Conservation (phyloP, 208 protist genomes). For the Blastocrithidia nonstop region DNA sequence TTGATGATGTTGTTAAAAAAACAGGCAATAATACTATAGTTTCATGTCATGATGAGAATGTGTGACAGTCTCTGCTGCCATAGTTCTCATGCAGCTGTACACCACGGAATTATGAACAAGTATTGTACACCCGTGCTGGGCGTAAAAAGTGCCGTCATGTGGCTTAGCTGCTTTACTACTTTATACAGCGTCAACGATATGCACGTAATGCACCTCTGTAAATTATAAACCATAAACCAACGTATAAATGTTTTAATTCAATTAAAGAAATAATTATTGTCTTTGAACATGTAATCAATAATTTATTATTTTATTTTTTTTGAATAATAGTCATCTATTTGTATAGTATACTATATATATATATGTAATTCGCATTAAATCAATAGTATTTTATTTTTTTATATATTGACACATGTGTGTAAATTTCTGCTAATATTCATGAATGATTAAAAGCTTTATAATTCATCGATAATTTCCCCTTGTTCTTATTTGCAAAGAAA, state of each 20-base stretch:
- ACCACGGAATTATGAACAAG: slow-evolving; percentile 27
- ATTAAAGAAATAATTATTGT: too few species aligned
- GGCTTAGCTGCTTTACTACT: slow-evolving; percentile 54
- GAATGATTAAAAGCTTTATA: not conserved
- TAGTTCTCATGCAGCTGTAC: slow-evolving; percentile 41
- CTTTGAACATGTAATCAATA: not conserved
- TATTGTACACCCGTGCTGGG: slow-evolving; percentile 20
- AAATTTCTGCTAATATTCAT: not conserved
- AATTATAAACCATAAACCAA: too few species aligned
- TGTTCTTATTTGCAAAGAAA: too few species aligned
- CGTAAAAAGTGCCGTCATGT: slow-evolving; percentile 54
- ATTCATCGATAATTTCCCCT: not conserved
- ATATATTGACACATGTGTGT: not conserved
- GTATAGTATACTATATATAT: not conserved
- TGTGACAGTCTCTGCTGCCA: slow-evolving; percentile 27
- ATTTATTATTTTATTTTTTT: not conserved
- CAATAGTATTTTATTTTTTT: not conserved
- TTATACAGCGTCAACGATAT: slow-evolving; percentile 17
- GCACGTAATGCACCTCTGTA: slow-evolving; percentile 4
- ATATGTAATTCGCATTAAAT: not conserved
- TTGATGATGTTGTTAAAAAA: slow-evolving; percentile 1
- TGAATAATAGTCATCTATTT: not conserved
- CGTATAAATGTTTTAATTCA: too few species aligned
- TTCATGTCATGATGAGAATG: too few species aligned
- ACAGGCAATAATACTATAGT: too few species aligned